Base-by-base conservation (phyloP, 2,329 filamentous ascomycete species). In the Fusarium palustre region DNA sequence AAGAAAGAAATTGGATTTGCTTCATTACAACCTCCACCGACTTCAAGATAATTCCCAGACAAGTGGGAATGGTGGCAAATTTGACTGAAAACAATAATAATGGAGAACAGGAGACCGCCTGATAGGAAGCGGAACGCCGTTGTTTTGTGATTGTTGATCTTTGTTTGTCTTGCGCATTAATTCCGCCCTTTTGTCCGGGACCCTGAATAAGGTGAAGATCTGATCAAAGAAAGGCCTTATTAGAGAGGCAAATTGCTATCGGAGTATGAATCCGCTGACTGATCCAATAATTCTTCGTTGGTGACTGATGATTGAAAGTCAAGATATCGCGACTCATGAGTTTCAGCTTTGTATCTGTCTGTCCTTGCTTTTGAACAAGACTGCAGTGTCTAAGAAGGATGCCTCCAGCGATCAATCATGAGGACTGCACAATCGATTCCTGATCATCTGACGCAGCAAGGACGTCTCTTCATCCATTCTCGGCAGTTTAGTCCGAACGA, bases 51-150 rank as follows among this genome's bases (percentile, higher is more conserved):
- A 12, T 62, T 52, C 48, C 47, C 48, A 30, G 55, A 47, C 63
- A 52, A 49, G 61, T 56, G 56, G 59, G 54, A 69, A 60, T 68
- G 57, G 69, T 74, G 71, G 71, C 69, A 74, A 69, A 64, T 57
- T 57, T 43, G 57, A 55, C 30, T 50, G 53, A 48, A 68, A 48
- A 30, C 22, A 57, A 34, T 39, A 57, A 34, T 39, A 60, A 28
- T 64, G 47, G 52, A 58, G 47, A 30, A 30, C 28, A 30, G 28
- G 28, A 30, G 28, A 49, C 28, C 46, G 25, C 36, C 53, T 38
- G 28, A 47, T 22, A 25, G 41, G 55, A 47, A 52, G 58, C 58
- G 70, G 56, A 61, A 62, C 50, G 47, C 47, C 43, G 33, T 62
- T 52, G 43, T 56, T 55, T 66, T 43, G 38, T 16, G 45, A 24